Evolutionary conservation across 2,329 filamentous ascomycete genomes (phyloP).

Genomic region (Hymenoscyphus linearis): DNA sequence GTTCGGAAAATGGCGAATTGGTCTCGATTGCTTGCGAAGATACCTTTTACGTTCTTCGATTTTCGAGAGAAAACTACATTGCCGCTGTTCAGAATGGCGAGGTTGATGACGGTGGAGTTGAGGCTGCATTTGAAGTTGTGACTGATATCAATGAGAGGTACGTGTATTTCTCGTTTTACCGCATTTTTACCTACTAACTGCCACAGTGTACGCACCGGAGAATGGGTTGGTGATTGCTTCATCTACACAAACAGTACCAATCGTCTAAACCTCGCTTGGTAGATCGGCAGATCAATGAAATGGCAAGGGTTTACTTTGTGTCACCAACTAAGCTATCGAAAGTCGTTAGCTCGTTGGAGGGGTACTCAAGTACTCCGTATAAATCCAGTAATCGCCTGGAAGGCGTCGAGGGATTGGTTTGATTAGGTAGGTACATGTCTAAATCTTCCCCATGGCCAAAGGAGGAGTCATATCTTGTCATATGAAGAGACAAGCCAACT

Average conservation of each 20-base stretch:
- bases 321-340: neutral
- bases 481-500: too few species aligned
- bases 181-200: constrained; percentile 20
- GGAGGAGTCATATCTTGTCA: too few species aligned
- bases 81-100: constrained; percentile 77
- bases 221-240: constrained; percentile 99
- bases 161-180: constrained; percentile 21
- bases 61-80: constrained; percentile 82
- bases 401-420: neutral
- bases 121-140: constrained; percentile 92
- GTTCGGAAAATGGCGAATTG: constrained; percentile 89
- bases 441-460: too few species aligned
- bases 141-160: constrained; percentile 90
- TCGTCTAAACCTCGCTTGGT: constrained; percentile 62
- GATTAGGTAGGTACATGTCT: neutral
- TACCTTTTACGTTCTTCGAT: constrained; percentile 89
- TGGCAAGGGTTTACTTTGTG: neutral
- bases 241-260: constrained; percentile 98
- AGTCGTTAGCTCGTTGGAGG: neutral
- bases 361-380: too few species aligned
- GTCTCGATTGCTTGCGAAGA: constrained; percentile 92
- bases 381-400: neutral
- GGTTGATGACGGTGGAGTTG: constrained; percentile 80
- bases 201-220: constrained; percentile 76
- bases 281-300: neutral